Conservation (phyloP, 805 yeast species). For the Ogataea pilisensis region DNA sequence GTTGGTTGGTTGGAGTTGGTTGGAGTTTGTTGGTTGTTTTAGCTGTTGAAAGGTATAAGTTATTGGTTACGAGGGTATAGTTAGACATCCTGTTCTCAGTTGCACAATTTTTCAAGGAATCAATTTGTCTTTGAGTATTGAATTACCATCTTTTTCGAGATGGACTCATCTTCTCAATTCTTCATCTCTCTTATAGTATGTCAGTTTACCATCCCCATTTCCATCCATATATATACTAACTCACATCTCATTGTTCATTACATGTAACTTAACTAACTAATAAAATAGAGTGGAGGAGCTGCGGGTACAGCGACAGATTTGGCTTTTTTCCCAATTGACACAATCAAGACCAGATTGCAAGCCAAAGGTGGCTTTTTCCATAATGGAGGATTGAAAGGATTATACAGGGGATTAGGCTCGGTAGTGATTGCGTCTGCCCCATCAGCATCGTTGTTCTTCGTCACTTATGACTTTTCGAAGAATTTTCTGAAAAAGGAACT, state of each 20-base stretch:
- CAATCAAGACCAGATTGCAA: conserved; percentile 89
- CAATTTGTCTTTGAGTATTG: too few species aligned
- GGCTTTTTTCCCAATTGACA: conserved; percentile 94
- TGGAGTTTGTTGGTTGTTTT: too few species aligned
- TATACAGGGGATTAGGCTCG: conserved; percentile 89
- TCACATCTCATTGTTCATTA: not conserved
- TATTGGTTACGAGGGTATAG: too few species aligned
- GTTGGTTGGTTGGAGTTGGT: too few species aligned
- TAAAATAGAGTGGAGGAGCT: conserved; percentile 77
- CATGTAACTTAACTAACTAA: too few species aligned
- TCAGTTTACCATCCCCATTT: not conserved
- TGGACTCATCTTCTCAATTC: conserved; percentile 10
- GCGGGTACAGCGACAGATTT: conserved; percentile 97
- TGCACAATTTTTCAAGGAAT: too few species aligned
- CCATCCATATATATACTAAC: not conserved
- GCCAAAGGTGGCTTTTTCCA: conserved; percentile 91
- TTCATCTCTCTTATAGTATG: conserved; percentile 18
- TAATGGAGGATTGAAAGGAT: conserved; percentile 92
- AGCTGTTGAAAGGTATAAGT: too few species aligned
- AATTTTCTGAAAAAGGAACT: conserved; percentile 20
- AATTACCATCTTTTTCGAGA: not conserved
- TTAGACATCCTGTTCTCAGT: too few species aligned
- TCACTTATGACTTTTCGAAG: conserved; percentile 81
- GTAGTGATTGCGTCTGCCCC: conserved; percentile 96
- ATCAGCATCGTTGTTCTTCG: conserved; percentile 68